phyloP scores from a whole-genome alignment of 441 rosid genomes.

The Aleurites moluccanus region DNA sequence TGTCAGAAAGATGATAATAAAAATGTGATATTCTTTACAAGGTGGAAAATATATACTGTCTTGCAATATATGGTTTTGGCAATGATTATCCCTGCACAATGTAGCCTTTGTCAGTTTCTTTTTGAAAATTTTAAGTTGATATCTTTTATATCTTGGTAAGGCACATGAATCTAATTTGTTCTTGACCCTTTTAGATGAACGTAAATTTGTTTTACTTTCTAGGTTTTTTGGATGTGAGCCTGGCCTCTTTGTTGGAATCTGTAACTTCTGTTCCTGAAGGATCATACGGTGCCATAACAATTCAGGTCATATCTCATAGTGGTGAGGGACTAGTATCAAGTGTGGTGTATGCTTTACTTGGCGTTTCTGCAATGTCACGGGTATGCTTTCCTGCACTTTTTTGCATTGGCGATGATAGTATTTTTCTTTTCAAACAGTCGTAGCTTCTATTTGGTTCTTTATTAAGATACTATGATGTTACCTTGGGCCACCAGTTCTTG shows the following conservation, averaged over 20 bases:
- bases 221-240: constrained; percentile 87
- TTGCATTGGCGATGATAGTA: neutral
- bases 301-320: constrained; percentile 77
- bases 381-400: constrained; percentile 40
- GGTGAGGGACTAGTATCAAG: constrained; percentile 96
- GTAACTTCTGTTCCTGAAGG: constrained; percentile 59
- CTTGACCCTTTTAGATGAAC: constrained; percentile 13
- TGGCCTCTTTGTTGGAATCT: constrained; percentile 61
- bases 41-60: neutral
- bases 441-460: neutral
- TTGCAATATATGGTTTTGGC: neutral
- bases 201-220: constrained; percentile 19
- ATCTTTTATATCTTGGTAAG: constrained; percentile 3
- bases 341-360: constrained; percentile 89
- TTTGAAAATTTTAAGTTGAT: constrained; percentile 19
- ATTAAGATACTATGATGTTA: neutral
- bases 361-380: constrained; percentile 98
- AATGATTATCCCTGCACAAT: neutral
- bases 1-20: neutral
- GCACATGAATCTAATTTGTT: constrained; percentile 14
- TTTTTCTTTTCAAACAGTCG: neutral
- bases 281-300: constrained; percentile 61
- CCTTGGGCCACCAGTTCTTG: neutral
- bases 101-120: neutral
- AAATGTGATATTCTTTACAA: neutral